These are phyloP conservation scores for Eutreptiella sp. DNA, from an alignment of 208 protist genomes.

Conservation along the genomic window DNA sequence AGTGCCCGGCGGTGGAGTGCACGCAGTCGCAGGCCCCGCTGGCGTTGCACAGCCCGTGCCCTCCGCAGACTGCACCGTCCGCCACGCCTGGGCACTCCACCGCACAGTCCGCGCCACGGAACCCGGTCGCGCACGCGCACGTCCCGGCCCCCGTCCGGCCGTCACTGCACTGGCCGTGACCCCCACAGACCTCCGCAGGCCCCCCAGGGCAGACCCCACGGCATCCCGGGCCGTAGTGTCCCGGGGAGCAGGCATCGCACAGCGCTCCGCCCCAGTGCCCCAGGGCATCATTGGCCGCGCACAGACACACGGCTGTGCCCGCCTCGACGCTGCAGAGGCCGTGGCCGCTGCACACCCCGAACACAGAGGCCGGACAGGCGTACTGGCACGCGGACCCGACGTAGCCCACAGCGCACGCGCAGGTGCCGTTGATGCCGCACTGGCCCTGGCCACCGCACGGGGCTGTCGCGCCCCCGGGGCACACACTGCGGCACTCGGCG, in stretches of 20 bases:
- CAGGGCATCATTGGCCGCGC: not conserved
- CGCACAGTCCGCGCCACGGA: constrained; percentile 1
- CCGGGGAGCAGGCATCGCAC: not conserved
- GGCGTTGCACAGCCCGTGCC: constrained; percentile 20
- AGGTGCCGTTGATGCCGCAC: constrained; percentile 19
- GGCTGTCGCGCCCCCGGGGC: too few species aligned
- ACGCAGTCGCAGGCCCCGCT: constrained; percentile 18
- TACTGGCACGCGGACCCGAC: not conserved
- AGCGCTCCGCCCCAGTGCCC: not conserved
- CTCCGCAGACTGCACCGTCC: constrained; percentile 1
- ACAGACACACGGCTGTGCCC: not conserved
- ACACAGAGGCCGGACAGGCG: not conserved
- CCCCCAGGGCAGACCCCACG: not conserved
- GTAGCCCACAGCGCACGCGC: constrained; percentile 2
- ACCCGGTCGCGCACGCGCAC: constrained; percentile 8
- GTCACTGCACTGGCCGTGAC: constrained; percentile 6
- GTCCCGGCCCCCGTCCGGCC: not conserved
- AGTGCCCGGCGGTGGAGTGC: constrained; percentile 12
- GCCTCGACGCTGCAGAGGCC: not conserved
- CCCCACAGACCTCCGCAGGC: constrained; percentile 4
- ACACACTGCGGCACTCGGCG: not conserved
- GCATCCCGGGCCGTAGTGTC: not conserved
- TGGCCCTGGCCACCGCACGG: too few species aligned
- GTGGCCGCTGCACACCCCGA: not conserved
- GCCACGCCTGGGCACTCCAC: constrained; percentile 3